These are phyloP conservation scores for Polyporus arcularius DNA, from an alignment of 768 basidiomycete species.

Conservation along the genomic window DNA sequence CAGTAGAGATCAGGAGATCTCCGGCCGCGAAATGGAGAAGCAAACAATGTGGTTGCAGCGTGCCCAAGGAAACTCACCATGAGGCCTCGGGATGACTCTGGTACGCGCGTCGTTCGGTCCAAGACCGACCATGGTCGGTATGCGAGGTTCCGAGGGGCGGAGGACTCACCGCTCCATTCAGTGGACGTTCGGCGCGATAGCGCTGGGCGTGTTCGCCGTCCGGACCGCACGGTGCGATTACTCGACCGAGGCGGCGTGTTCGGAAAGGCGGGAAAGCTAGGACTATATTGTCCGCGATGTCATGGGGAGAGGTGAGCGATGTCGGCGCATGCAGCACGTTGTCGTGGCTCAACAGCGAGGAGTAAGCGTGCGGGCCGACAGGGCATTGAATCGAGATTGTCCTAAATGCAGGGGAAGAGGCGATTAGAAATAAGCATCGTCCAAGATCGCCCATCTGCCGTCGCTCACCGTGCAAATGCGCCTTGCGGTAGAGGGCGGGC, in stretches of 20 bases:
- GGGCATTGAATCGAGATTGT: background rate
- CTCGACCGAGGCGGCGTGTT: background rate
- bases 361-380: background rate
- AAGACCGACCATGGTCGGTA: background rate
- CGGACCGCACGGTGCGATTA: background rate
- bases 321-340: background rate
- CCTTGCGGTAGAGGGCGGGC: background rate
- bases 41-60: background rate
- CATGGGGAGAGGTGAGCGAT: background rate
- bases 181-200: background rate
- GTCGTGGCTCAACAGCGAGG: background rate
- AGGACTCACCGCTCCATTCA: background rate
- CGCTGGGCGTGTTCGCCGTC: background rate
- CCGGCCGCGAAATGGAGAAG: background rate
- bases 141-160: background rate
- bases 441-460: background rate
- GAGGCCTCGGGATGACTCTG: background rate
- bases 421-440: slow-evolving; percentile 8
- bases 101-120: background rate
- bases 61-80: background rate
- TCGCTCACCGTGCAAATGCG: background rate
- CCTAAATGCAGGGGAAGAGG: background rate
- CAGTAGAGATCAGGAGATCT: background rate
- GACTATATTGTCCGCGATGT: background rate
- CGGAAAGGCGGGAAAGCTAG: background rate